These are phyloP conservation scores for Pyrenophora graminea DNA, from an alignment of 2,329 filamentous ascomycete genomes.

Conservation along the genomic window DNA sequence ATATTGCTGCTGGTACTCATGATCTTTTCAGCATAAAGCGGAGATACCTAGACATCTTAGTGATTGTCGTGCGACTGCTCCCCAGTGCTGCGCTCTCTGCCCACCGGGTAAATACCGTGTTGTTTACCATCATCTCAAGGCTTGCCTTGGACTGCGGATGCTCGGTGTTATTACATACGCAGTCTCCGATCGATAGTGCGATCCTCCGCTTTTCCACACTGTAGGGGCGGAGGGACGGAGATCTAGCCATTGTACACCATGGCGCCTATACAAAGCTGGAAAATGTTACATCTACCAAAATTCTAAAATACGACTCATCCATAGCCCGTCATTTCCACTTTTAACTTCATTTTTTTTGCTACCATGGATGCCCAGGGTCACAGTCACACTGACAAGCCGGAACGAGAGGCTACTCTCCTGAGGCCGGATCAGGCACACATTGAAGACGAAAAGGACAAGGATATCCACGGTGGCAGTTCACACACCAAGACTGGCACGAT, in stretches of 20 bases:
- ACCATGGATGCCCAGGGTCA: constrained; percentile 59
- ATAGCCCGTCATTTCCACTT: not conserved
- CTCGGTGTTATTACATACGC: no score
- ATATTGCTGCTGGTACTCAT: no score
- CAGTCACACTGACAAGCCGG: constrained; percentile 57
- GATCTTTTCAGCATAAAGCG: no score
- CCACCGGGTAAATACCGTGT: no score
- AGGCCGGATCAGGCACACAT: constrained; percentile 45
- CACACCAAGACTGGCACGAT: constrained; percentile 58
- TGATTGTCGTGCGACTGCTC: no score
- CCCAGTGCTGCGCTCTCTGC: no score
- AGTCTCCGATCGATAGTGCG: constrained; percentile 4
- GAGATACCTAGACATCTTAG: no score
- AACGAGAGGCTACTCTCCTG: constrained; percentile 58
- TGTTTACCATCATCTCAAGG: no score
- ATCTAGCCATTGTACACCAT: not conserved
- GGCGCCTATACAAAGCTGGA: not conserved
- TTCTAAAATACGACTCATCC: not conserved
- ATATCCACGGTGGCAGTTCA: constrained; percentile 54
- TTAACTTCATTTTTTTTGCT: constrained; percentile 1
- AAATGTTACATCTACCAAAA: no score
- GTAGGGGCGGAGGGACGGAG: constrained; percentile 7
- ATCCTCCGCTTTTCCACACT: constrained; percentile 12
- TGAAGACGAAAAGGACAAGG: constrained; percentile 47
- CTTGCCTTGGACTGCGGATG: no score